Conservation (phyloP, 768 basidiomycete species). For the Pulveroboletus ravenelii region DNA sequence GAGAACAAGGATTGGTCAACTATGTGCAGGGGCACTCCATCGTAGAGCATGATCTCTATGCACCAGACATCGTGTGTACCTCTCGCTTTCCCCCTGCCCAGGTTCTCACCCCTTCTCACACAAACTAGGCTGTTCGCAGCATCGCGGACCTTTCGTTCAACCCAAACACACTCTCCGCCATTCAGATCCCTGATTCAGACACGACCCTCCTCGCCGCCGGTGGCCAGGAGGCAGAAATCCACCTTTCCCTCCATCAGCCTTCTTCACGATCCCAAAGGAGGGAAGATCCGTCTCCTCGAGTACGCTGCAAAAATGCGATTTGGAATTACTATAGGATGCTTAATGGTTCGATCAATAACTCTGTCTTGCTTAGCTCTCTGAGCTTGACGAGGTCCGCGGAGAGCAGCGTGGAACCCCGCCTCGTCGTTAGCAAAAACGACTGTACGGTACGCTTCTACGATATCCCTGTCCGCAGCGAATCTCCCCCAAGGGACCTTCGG, state of each 20-base stretch:
- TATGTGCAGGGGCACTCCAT: conserved; percentile 53
- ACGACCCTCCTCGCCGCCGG: conserved; percentile 70
- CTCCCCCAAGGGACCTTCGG: conserved; percentile 38
- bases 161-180: conserved; percentile 61
- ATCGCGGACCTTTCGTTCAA: conserved; percentile 53
- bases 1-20: conserved; percentile 58
- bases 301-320: conserved; percentile 14
- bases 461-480: conserved; percentile 50
- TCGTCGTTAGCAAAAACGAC: conserved; percentile 87
- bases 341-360: conserved; percentile 76
- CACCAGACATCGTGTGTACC: conserved; percentile 42
- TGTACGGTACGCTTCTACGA: conserved; percentile 77
- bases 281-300: conserved; percentile 11
- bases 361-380: conserved; percentile 61
- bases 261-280: conserved; percentile 21
- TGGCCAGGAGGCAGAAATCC: conserved; percentile 68
- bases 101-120: conserved; percentile 13
- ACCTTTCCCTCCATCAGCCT: conserved; percentile 49
- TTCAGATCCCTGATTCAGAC: conserved; percentile 46
- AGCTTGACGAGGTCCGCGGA: conserved; percentile 55
- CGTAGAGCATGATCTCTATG: conserved; percentile 55
- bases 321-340: conserved; percentile 59
- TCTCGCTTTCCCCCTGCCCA: conserved; percentile 10
- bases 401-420: conserved; percentile 67
- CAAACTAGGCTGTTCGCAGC: conserved; percentile 38